Base-by-base conservation (phyloP, 306 rosid genomes). In the Cucumis cinereus region DNA sequence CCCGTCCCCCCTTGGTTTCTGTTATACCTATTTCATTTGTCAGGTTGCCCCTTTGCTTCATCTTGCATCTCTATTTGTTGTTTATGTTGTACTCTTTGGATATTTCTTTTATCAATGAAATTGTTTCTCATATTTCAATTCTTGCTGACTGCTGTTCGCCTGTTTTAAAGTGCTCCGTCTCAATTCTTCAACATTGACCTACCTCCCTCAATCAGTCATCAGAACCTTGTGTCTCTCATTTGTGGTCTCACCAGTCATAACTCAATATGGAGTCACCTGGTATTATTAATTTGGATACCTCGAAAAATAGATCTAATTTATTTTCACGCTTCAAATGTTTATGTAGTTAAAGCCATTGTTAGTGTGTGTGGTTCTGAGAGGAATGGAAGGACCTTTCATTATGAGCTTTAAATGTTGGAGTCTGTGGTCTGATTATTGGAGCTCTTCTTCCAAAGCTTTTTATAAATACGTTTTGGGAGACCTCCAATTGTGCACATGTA, bases 311-410 rank as follows among this genome's bases (percentile, higher is more conserved):
- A 40, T 67, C 30, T n/a, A 67, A 77, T 64, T 50, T 24, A 36
- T 36, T 55, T 53, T 77, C 66, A 66, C 10, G 67, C 26, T 47
- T 66, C 43, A 77, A 52, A n/a, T 52, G 16, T 64, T 77, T 59
- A 24, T 14, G 38, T 5, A 4, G 66, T 59, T 26, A 59, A 26
- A 59, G 38, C 4, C 13, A 50, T 50, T 50, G n/a, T 50, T 16
- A 16, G 55, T 45, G 52, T 45, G 5, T 45, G 16, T 45, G 52
- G 3, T 45, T 45, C 1, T 22, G 62, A 23, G 62, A 23, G 62
- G 62, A 4, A 59, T 59, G 15, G 36, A 59, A 1, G 71, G 14
- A 36, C 26, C 49, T 63, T 63, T 9, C 47, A 19, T 8, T 15
- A 63, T 5, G 49, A 35, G 71, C 11, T 36, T 36, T 17, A 26